Evolutionary conservation across 768 basidiomycete species (phyloP), one percentile per base, ranked within the genome.

Genomic region (Suillus ampliporus): DNA sequence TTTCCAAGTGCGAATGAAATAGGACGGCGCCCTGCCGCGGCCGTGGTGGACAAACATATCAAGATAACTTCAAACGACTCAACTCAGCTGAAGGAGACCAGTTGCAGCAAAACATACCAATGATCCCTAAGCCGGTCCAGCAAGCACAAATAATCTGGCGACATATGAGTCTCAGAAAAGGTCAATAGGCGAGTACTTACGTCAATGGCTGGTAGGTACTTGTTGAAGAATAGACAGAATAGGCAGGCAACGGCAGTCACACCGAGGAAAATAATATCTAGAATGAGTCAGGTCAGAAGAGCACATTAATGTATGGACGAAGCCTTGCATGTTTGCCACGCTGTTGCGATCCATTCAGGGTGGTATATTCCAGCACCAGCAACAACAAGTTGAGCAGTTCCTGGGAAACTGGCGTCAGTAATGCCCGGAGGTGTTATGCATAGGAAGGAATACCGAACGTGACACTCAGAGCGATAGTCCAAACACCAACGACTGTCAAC

Each of bases 401-500:
- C 87, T 84, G 77, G 51, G 28, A 28, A 5, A 59, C 15, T 60
- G 3, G 48, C 37, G 48, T 38, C n/a, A 23, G 9, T 38, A 26
- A 9, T 31, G 15, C 37, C 15, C 19, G 11, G 31, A 3, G 23
- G 43, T 23, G 13, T 37, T 11, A 58, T 17, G 23, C 37, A 40
- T 51, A 34, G 13, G 37, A 41, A 31, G 2, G 37, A 38, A 26
- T 61, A 72, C 86, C 86, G 68, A 90, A 90, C 5, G 84, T 86
- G 8, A 88, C 88, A 11, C 87, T 88, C 43, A 89, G 68, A 23
- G 86, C 83, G 61, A 88, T 81, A 0, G 86, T 89, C 87, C 89
- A 90, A 17, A 89, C 86, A 23, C 89, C 89, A 34, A 88, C 86
- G 68, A 88, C 77, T 3, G 85, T 86, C 17, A 89, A 74, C 89